These are phyloP conservation scores for Micractinium conductrix DNA, from an alignment of 139 green algal genomes.

Conservation along the genomic window DNA sequence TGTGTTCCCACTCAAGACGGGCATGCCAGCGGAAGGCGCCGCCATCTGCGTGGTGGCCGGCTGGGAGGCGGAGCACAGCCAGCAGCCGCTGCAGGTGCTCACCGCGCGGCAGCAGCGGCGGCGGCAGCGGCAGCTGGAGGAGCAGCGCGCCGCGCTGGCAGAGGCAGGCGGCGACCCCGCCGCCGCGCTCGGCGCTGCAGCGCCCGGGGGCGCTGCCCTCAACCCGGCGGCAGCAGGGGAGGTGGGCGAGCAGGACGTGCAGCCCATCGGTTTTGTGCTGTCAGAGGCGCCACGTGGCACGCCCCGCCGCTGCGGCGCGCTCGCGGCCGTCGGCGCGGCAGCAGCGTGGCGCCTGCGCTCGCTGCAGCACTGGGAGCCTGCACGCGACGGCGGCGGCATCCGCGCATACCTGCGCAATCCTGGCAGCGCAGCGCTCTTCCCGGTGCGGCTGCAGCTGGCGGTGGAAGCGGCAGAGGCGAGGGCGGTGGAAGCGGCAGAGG, in stretches of 20 bases:
- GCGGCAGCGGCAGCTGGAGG: background rate
- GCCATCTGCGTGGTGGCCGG: conserved; percentile 16
- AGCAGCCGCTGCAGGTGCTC: background rate
- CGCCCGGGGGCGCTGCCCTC: background rate
- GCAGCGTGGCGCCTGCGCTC: conserved; percentile 18
- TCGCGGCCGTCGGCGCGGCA: background rate
- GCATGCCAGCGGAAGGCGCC: conserved; percentile 13
- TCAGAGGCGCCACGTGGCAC: conserved; percentile 36
- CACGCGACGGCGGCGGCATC: background rate
- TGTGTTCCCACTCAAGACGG: conserved; percentile 24
- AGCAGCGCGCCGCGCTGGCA: background rate
- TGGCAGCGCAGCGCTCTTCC: conserved; percentile 3
- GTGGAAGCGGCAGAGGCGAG: background rate
- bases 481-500: no score
- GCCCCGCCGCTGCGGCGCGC: conserved; percentile 16
- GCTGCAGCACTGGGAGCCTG: conserved; percentile 25
- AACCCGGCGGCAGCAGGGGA: background rate
- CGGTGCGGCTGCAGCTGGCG: conserved; percentile 20
- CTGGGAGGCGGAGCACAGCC: background rate
- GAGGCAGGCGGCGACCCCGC: background rate
- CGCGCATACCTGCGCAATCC: conserved; percentile 24
- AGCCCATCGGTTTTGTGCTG: conserved; percentile 35
- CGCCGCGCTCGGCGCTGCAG: background rate
- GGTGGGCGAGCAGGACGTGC: conserved; percentile 10
- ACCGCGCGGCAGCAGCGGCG: conserved; percentile 7